Conservation (phyloP, 257 asterid species). For the Pogostemon cablin region DNA sequence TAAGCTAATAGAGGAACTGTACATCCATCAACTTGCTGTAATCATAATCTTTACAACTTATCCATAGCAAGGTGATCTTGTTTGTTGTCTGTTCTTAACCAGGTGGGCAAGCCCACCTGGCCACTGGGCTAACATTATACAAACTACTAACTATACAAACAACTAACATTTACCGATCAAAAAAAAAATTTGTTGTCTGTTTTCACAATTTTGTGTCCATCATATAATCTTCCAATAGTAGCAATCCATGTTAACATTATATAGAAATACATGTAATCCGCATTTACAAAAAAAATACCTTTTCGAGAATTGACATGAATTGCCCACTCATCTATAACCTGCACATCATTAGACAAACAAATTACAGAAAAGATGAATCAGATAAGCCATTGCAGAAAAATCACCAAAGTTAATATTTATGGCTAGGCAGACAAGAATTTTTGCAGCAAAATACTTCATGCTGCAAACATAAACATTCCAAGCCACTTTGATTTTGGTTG, state of each 20-base stretch:
- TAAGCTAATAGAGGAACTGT: not conserved
- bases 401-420: conserved; percentile 25
- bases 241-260: conserved; percentile 9
- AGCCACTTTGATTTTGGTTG: conserved; percentile 59
- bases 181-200: too few species aligned
- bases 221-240: not conserved
- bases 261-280: conserved; percentile 24
- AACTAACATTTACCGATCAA: too few species aligned
- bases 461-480: conserved; percentile 25
- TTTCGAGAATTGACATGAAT: conserved; percentile 63
- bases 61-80: conserved; percentile 8
- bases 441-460: conserved; percentile 28
- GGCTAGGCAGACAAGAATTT: conserved; percentile 36
- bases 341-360: conserved; percentile 36
- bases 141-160: too few species aligned
- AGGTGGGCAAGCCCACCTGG: too few species aligned
- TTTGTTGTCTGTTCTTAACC: not conserved
- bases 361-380: conserved; percentile 13
- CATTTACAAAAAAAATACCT: conserved; percentile 48
- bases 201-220: not conserved
- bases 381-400: conserved; percentile 9
- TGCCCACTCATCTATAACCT: conserved; percentile 93
- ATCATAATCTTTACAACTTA: not conserved
- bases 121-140: too few species aligned
- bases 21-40: not conserved